Evolutionary conservation across 2,329 filamentous ascomycete genomes (phyloP).

Genomic region (Colletotrichum australisinense): DNA sequence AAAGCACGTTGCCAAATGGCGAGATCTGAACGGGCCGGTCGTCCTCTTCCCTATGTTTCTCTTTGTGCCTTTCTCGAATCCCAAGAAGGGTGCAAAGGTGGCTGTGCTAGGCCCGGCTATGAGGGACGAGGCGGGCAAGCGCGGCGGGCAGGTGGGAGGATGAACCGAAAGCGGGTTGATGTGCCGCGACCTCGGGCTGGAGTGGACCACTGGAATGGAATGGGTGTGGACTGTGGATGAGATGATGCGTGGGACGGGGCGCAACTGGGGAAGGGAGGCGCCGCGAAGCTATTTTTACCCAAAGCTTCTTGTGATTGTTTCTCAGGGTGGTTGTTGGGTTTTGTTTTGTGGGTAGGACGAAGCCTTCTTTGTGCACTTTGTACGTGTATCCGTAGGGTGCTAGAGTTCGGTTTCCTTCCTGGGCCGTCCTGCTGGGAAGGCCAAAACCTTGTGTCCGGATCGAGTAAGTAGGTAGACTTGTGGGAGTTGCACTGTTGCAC

Average conservation of each 20-base stretch:
- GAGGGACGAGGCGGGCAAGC: not conserved
- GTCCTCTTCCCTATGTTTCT: not conserved
- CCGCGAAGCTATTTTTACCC: conserved; percentile 31
- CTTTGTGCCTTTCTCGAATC: not conserved
- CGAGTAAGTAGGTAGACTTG: not conserved
- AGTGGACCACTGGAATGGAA: not conserved
- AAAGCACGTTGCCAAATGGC: conserved; percentile 30
- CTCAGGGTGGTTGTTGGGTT: not conserved
- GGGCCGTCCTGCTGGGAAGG: not conserved
- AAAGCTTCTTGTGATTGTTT: not conserved
- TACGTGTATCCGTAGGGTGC: not conserved
- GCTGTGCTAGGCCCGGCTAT: conserved; percentile 9
- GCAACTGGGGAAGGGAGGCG: conserved; percentile 28
- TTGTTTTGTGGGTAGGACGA: not conserved
- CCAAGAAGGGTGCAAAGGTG: not conserved
- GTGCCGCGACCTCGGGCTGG: not conserved
- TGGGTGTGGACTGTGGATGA: conserved; percentile 2
- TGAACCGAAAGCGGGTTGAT: conserved; percentile 19
- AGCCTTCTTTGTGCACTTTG: not conserved
- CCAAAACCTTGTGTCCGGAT: conserved; percentile 20
- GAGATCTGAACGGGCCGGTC: conserved; percentile 22
- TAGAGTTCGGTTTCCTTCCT: not conserved
- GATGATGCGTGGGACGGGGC: conserved; percentile 21
- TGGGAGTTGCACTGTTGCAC: not conserved
- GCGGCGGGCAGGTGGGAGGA: conserved; percentile 27